These are phyloP conservation scores for Rhamnella rubrinervis DNA, from an alignment of 331 rosid species.

Conservation along the genomic window DNA sequence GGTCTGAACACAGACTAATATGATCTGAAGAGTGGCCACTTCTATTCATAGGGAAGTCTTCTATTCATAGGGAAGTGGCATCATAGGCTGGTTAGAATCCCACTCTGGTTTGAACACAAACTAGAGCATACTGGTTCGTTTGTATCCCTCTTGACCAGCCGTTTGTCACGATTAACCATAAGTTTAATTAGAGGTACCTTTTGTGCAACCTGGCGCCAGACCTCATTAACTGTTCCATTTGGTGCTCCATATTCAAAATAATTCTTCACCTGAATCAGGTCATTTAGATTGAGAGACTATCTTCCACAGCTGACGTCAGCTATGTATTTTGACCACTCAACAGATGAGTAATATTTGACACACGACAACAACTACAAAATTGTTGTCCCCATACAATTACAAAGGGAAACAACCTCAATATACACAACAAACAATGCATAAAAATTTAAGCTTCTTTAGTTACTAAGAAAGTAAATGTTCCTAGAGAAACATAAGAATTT, in stretches of 20 bases:
- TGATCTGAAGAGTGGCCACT: not conserved
- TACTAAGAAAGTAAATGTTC: too few relatives aligned
- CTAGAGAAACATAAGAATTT: too few relatives aligned
- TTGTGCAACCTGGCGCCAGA: conserved; percentile 83
- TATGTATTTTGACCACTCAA: too few relatives aligned
- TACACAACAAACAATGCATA: too few relatives aligned
- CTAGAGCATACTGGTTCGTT: conserved; percentile 58
- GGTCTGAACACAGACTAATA: not conserved
- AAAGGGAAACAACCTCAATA: too few relatives aligned
- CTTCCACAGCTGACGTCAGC: too few relatives aligned
- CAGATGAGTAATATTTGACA: too few relatives aligned
- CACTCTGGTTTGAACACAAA: conserved; percentile 64
- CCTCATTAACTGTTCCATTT: conserved; percentile 66
- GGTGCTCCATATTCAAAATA: conserved; percentile 61
- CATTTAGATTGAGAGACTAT: conserved; percentile 2
- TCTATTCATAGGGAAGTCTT: not conserved
- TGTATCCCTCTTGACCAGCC: conserved; percentile 52
- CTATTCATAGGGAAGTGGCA: not conserved
- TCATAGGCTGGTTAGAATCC: conserved; percentile 25
- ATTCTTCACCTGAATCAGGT: conserved; percentile 60
- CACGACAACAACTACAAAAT: too few relatives aligned
- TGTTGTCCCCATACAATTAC: too few relatives aligned
- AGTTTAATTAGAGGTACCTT: conserved; percentile 76
- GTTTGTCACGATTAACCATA: conserved; percentile 74
- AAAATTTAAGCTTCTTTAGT: too few relatives aligned